Evolutionary conservation across 139 green algal genomes (phyloP).

Genomic region (Diplosphaera chodatii): DNA sequence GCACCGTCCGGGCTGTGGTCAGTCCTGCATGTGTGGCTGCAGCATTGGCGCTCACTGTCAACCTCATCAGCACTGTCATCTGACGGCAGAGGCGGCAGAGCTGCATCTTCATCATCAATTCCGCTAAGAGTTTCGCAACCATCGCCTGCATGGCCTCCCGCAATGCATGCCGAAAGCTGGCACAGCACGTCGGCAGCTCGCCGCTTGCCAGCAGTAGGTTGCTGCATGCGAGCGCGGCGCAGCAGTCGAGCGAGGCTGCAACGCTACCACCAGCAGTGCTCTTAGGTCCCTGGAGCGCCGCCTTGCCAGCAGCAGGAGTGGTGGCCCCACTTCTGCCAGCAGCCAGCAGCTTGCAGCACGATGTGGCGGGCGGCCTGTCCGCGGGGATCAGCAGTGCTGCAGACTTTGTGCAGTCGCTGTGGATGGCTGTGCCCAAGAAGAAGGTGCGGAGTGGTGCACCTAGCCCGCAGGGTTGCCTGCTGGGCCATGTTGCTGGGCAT

Average conservation of each 20-base stretch:
- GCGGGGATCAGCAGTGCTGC: background rate
- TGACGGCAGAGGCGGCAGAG: too few species aligned
- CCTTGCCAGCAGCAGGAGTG: too few species aligned
- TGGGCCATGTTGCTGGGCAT: background rate
- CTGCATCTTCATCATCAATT: too few species aligned
- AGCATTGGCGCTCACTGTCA: too few species aligned
- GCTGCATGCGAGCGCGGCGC: background rate
- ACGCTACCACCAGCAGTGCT: background rate
- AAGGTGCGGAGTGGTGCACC: constrained; percentile 5
- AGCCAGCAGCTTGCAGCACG: background rate
- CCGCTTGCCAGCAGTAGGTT: background rate
- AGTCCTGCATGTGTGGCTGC: too few species aligned
- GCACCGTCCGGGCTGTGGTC: too few species aligned
- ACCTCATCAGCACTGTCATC: too few species aligned
- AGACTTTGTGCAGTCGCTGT: background rate
- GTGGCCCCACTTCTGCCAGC: too few species aligned
- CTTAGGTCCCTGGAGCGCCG: background rate
- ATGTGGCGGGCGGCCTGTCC: background rate
- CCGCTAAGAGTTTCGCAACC: too few species aligned
- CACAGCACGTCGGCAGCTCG: background rate
- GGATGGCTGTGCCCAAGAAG: constrained; percentile 22
- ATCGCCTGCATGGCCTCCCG: background rate
- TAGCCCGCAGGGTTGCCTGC: background rate
- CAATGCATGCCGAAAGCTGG: background rate
- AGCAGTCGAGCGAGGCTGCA: background rate